These are phyloP conservation scores for Phytophthora macrochlamydospora DNA, from an alignment of 352 stramenopile genomes.

Conservation along the genomic window DNA sequence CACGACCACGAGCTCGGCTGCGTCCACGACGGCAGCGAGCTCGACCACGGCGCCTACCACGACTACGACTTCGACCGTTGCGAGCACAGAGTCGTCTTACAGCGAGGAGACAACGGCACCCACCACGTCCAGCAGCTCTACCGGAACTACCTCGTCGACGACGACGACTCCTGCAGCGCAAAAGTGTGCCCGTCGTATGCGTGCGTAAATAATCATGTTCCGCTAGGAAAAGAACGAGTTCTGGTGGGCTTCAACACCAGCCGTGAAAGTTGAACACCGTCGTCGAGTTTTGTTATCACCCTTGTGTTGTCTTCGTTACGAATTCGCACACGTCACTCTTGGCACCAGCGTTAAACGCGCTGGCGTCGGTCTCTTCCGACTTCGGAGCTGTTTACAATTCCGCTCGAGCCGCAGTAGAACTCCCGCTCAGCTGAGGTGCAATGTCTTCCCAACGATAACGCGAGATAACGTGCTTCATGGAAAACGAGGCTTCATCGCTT, in stretches of 20 bases:
- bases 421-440: too few relatives aligned
- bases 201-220: neutral
- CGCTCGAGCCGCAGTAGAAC: too few relatives aligned
- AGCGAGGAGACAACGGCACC: neutral
- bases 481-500: too few relatives aligned
- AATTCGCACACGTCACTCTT: too few relatives aligned
- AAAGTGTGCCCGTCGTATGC: constrained; percentile 1
- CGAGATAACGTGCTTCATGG: neutral
- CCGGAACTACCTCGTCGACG: neutral
- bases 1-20: neutral
- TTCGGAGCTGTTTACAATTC: too few relatives aligned
- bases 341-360: too few relatives aligned
- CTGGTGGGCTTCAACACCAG: neutral
- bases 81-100: constrained; percentile 2
- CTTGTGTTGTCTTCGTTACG: neutral
- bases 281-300: neutral
- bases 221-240: neutral
- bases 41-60: neutral
- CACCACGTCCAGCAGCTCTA: neutral
- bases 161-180: neutral
- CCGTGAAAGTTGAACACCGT: neutral
- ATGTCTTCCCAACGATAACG: too few relatives aligned
- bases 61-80: neutral
- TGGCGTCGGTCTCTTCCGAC: too few relatives aligned
- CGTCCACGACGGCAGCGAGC: constrained; percentile 11